These are phyloP conservation scores for Termitomyces sp. DNA, from an alignment of 768 basidiomycete species.

Conservation along the genomic window DNA sequence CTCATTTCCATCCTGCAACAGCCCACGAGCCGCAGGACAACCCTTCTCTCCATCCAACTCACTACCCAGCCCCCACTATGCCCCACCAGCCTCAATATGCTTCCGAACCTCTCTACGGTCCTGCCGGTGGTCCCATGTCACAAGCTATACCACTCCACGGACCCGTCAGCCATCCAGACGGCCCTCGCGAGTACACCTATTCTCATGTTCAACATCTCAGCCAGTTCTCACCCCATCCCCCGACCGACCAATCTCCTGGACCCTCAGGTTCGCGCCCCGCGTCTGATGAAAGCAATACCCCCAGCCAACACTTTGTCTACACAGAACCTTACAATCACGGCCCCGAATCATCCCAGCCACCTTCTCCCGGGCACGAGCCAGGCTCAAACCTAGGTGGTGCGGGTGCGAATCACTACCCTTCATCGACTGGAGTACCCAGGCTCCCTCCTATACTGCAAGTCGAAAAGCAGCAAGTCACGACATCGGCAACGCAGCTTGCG, in stretches of 20 bases:
- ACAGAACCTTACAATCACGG: conserved; percentile 52
- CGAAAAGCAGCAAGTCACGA: conserved; percentile 94
- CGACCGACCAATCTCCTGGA: conserved; percentile 22
- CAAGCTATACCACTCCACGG: conserved; percentile 41
- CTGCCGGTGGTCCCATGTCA: conserved; percentile 36
- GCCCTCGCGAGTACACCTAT: conserved; percentile 39
- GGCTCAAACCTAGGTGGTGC: conserved; percentile 31
- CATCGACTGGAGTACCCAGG: conserved; percentile 46
- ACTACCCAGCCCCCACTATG: conserved; percentile 30
- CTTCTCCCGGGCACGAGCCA: conserved; percentile 31
- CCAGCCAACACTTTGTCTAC: conserved; percentile 45
- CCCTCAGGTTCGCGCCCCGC: conserved; percentile 19
- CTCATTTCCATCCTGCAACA: conserved; percentile 24
- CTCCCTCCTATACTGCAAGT: conserved; percentile 87
- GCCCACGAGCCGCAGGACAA: conserved; percentile 24
- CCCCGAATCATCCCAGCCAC: conserved; percentile 29
- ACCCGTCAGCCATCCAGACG: conserved; percentile 40
- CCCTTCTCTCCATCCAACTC: conserved; percentile 14
- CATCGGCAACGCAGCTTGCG: conserved; percentile 88
- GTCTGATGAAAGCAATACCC: conserved; percentile 20
- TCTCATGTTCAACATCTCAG: conserved; percentile 35
- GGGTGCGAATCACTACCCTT: conserved; percentile 55
- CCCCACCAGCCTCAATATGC: conserved; percentile 26
- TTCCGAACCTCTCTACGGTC: conserved; percentile 34
- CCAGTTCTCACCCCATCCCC: conserved; percentile 32